Evolutionary conservation across 2,329 filamentous ascomycete genomes (phyloP).

Genomic region (Paecilomyces sp.): DNA sequence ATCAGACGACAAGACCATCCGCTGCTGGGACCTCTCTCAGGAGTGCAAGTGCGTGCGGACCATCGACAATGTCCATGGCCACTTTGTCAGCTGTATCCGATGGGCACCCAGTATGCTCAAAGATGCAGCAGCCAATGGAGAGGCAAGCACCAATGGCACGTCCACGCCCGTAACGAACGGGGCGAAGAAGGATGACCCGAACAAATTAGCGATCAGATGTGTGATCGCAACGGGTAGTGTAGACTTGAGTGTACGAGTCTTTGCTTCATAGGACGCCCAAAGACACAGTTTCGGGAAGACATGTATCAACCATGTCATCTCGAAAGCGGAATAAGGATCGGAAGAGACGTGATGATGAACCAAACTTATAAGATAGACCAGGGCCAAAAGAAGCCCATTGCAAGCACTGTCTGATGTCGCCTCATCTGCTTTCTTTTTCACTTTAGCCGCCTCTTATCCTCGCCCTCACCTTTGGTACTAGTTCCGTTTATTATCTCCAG

Average conservation of each 20-base stretch:
- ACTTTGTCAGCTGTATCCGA: slow-evolving; percentile 77
- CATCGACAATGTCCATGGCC: slow-evolving; percentile 67
- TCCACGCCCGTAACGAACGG: slow-evolving; percentile 7
- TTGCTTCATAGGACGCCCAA: slow-evolving; percentile 47
- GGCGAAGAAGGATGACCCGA: slow-evolving; percentile 49
- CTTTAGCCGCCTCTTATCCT: background rate
- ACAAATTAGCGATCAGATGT: slow-evolving; percentile 64
- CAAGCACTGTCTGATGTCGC: background rate
- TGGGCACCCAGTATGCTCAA: slow-evolving; percentile 77
- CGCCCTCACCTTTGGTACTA: background rate
- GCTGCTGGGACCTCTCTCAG: slow-evolving; percentile 89
- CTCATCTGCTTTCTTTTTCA: background rate
- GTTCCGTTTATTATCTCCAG: background rate
- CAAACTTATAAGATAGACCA: background rate
- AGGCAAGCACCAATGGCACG: background rate
- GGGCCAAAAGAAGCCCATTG: background rate
- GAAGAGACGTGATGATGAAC: background rate
- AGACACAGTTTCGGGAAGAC: background rate
- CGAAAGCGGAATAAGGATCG: background rate
- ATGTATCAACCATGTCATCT: background rate
- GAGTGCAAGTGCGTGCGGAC: slow-evolving; percentile 85
- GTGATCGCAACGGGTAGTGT: slow-evolving; percentile 84
- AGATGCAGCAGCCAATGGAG: slow-evolving; percentile 34
- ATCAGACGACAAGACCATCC: slow-evolving; percentile 82
- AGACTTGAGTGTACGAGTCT: slow-evolving; percentile 71